Evolutionary conservation across 768 basidiomycete genomes (phyloP).

Genomic region (Macrolepiota albuminosa): DNA sequence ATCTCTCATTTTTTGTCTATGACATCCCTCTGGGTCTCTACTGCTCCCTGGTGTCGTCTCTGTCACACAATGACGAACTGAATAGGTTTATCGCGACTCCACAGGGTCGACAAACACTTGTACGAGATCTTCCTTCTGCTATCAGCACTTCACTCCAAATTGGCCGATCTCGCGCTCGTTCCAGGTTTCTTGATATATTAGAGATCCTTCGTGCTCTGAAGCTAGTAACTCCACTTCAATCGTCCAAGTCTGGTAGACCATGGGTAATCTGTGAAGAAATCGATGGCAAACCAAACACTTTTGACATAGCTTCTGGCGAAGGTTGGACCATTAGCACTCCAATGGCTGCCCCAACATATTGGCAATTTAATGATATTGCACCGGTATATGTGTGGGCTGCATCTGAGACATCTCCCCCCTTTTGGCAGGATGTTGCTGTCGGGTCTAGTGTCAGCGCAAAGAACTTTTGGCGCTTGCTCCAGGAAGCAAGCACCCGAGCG

Average conservation of each 20-base stretch:
- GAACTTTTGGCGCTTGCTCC: slow-evolving; percentile 56
- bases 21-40: slow-evolving; percentile 65
- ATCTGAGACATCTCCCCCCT: slow-evolving; percentile 44
- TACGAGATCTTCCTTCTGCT: slow-evolving; percentile 49
- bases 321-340: slow-evolving; percentile 42
- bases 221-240: slow-evolving; percentile 55
- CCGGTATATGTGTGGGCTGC: slow-evolving; percentile 59
- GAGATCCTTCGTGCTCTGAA: slow-evolving; percentile 52
- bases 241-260: slow-evolving; percentile 35
- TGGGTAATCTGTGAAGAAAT: slow-evolving; percentile 41
- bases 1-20: slow-evolving; percentile 54
- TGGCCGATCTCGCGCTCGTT: slow-evolving; percentile 52
- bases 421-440: slow-evolving; percentile 49
- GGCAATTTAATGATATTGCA: slow-evolving; percentile 52
- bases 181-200: slow-evolving; percentile 58
- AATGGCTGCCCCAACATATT: slow-evolving; percentile 53
- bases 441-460: slow-evolving; percentile 32
- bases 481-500: slow-evolving; percentile 39
- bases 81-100: slow-evolving; percentile 43
- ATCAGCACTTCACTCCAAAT: slow-evolving; percentile 52
- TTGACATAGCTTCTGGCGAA: slow-evolving; percentile 37
- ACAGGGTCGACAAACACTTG: slow-evolving; percentile 40
- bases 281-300: slow-evolving; percentile 39
- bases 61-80: slow-evolving; percentile 55
- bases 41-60: slow-evolving; percentile 56